Percentiles rank a stretch among this genome's conserved stretches.
Conservation (phyloP, 495 filamentous ascomycete species). For the Cercophora newfieldiana region DNA sequence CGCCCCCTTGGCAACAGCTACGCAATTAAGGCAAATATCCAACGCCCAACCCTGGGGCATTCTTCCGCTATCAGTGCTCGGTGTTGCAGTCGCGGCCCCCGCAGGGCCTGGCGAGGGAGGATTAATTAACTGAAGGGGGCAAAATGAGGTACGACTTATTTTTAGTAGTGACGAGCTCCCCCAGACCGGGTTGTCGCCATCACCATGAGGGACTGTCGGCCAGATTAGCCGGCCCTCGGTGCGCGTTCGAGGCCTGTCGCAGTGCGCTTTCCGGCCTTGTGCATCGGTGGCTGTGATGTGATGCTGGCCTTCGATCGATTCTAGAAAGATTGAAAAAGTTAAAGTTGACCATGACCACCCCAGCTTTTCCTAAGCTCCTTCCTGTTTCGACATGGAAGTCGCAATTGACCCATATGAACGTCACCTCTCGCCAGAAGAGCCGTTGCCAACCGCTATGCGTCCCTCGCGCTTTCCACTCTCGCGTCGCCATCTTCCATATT, state of each 20-base stretch:
- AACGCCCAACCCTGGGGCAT: slow-evolving; percentile 1
- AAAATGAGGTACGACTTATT: slow-evolving; percentile 1
- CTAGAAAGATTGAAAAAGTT: slow-evolving; percentile 1
- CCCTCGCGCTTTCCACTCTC: neutral
- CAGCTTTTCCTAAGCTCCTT: neutral
- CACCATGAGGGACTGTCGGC: neutral
- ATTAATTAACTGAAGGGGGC: slow-evolving; percentile 3
- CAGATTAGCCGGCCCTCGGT: neutral
- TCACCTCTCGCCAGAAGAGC: neutral
- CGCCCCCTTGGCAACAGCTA: slow-evolving; percentile 14
- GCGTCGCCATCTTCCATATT: neutral
- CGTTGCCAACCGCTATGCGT: neutral
- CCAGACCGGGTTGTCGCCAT: slow-evolving; percentile 3
- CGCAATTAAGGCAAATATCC: slow-evolving; percentile 20
- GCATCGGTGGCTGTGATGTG: neutral
- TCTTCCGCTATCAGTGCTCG: slow-evolving; percentile 14
- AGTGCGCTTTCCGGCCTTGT: neutral
- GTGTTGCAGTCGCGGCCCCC: neutral
- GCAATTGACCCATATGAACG: slow-evolving; percentile 10
- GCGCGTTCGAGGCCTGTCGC: neutral
- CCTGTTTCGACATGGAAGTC: slow-evolving; percentile 6
- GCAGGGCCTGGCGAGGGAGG: neutral
- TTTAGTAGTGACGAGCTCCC: neutral
- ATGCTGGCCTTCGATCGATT: neutral
- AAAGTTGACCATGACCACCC: neutral